Conservation (phyloP, 768 basidiomycete species). For the Termitomyces bulborhizus region DNA sequence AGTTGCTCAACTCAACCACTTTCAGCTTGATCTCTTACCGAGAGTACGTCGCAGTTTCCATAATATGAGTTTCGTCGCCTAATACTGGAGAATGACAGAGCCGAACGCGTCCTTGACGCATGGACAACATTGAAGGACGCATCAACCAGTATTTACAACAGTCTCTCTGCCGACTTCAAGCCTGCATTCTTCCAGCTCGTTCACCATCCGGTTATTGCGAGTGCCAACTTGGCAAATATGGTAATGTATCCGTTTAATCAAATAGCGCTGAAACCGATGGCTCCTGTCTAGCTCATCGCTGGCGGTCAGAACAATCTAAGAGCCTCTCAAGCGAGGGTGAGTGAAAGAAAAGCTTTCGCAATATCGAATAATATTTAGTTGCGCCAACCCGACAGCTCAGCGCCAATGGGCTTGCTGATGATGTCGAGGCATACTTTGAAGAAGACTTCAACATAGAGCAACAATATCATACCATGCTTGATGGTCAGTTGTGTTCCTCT, state of each 20-base stretch:
- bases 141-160: constrained; percentile 35
- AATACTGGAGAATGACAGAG: constrained; percentile 27
- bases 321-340: constrained; percentile 53
- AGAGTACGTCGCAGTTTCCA: constrained; percentile 40
- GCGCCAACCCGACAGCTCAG: constrained; percentile 27
- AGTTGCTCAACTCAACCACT: constrained; percentile 55
- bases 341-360: constrained; percentile 1
- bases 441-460: constrained; percentile 55
- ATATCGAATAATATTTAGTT: not conserved
- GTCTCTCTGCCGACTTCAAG: constrained; percentile 33
- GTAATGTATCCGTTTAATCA: constrained; percentile 11
- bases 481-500: constrained; percentile 28
- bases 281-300: constrained; percentile 31
- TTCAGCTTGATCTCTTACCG: constrained; percentile 62
- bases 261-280: not conserved
- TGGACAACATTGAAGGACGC: constrained; percentile 40
- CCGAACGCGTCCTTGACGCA: constrained; percentile 45
- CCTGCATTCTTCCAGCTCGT: constrained; percentile 58
- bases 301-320: constrained; percentile 56
- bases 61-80: not conserved
- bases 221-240: constrained; percentile 52
- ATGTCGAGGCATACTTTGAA: constrained; percentile 51
- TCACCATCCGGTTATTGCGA: constrained; percentile 56
- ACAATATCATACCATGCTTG: constrained; percentile 51
- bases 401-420: constrained; percentile 49